Evolutionary conservation across 306 rosid species (phyloP).

Genomic region (Cicer chorassanicum): DNA sequence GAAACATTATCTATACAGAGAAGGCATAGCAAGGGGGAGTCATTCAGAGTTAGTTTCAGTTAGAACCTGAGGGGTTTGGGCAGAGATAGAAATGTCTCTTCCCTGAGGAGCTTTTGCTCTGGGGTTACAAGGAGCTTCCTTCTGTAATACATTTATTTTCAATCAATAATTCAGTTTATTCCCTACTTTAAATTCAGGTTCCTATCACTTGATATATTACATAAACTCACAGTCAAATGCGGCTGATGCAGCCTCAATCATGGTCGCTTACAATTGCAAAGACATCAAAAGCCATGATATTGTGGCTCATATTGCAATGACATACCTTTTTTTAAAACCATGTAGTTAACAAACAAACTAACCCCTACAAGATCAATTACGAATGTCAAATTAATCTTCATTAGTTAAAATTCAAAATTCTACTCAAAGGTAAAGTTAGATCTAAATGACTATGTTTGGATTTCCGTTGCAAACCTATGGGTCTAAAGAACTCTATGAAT

Average conservation of each 20-base stretch:
- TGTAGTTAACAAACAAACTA: background rate
- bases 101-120: conserved; percentile 5
- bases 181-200: background rate
- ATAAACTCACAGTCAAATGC: background rate
- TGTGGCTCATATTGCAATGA: background rate
- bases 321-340: background rate
- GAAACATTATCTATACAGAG: background rate
- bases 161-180: background rate
- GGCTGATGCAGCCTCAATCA: background rate
- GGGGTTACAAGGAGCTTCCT: conserved; percentile 19
- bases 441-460: background rate
- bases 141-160: conserved; percentile 16
- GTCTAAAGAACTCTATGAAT: background rate
- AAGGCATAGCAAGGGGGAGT: background rate
- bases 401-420: background rate
- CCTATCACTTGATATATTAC: background rate
- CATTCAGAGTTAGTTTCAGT: background rate
- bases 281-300: background rate
- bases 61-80: conserved; percentile 17
- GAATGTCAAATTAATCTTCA: background rate
- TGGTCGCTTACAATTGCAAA: background rate
- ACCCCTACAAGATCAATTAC: background rate
- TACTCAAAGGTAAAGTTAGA: background rate
- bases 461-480: background rate
- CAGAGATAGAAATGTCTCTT: conserved; percentile 7